These are phyloP conservation scores for Teunomyces aglyptinius DNA, from an alignment of 805 yeast species.

Conservation along the genomic window DNA sequence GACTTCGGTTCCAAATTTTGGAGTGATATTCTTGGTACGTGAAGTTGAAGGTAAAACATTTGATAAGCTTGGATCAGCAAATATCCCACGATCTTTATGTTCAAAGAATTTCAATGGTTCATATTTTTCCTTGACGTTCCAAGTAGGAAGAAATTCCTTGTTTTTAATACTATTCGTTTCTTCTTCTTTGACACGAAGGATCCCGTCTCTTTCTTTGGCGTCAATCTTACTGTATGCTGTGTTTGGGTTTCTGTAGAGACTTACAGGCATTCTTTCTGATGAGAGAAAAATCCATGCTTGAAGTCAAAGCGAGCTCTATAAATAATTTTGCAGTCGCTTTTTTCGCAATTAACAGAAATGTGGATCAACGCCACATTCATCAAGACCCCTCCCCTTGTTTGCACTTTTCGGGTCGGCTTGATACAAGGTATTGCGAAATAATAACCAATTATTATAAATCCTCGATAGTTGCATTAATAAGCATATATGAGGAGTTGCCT, in stretches of 20 bases:
- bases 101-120: slow-evolving; percentile 25
- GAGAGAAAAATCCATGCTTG: neutral
- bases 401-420: neutral
- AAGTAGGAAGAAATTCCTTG: slow-evolving; percentile 29
- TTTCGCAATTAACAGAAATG: neutral
- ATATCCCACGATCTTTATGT: slow-evolving; percentile 28
- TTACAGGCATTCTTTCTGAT: neutral
- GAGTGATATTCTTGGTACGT: slow-evolving; percentile 23
- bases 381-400: neutral
- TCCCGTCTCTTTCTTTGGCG: slow-evolving; percentile 13
- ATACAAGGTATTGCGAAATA: neutral
- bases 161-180: neutral
- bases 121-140: slow-evolving; percentile 33
- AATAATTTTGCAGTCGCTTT: neutral
- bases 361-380: slow-evolving; percentile 2
- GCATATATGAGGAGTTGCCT: neutral
- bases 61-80: slow-evolving; percentile 20
- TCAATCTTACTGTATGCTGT: slow-evolving; percentile 23
- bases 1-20: slow-evolving; percentile 32
- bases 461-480: neutral
- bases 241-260: slow-evolving; percentile 16
- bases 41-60: slow-evolving; percentile 19
- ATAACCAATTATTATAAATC: neutral
- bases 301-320: too few relatives aligned
- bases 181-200: slow-evolving; percentile 14